Evolutionary conservation across 2,329 filamentous ascomycete genomes (phyloP).

Genomic region (Hymenoscyphus infarciens): DNA sequence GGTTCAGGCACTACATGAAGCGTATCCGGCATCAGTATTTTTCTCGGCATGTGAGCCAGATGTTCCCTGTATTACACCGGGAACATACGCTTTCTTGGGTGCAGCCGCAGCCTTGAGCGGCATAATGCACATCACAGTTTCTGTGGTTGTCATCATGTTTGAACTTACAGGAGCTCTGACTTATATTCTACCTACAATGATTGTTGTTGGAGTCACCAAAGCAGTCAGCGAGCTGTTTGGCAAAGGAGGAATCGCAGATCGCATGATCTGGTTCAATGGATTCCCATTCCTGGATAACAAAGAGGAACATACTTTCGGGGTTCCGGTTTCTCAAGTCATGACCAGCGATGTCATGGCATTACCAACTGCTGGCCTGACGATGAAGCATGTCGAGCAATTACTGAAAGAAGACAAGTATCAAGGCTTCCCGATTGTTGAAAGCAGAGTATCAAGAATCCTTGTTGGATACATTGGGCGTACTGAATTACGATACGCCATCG

Average conservation of each 20-base stretch:
- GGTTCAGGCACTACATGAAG: slow-evolving; percentile 83
- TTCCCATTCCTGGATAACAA: slow-evolving; percentile 97
- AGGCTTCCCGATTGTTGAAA: slow-evolving; percentile 88
- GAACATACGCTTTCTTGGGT: slow-evolving; percentile 93
- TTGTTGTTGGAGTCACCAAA: slow-evolving; percentile 96
- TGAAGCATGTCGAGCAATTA: slow-evolving; percentile 74
- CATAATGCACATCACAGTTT: slow-evolving; percentile 97
- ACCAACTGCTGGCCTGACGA: slow-evolving; percentile 67
- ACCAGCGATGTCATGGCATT: slow-evolving; percentile 71
- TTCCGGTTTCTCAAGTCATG: slow-evolving; percentile 90
- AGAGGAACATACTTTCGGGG: slow-evolving; percentile 94
- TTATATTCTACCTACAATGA: slow-evolving; percentile 98
- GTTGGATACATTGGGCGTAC: slow-evolving; percentile 91
- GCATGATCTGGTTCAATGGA: slow-evolving; percentile 98
- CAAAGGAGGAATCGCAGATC: slow-evolving; percentile 95
- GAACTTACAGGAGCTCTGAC: slow-evolving; percentile 95
- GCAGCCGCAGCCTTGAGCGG: slow-evolving; percentile 88
- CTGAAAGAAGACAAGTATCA: slow-evolving; percentile 79
- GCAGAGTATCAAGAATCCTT: slow-evolving; percentile 64
- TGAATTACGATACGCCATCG: slow-evolving; percentile 86
- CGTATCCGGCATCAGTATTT: slow-evolving; percentile 76
- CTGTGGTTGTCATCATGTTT: slow-evolving; percentile 99
- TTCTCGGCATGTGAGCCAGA: slow-evolving; percentile 88
- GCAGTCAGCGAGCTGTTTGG: slow-evolving; percentile 85
- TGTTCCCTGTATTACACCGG: slow-evolving; percentile 92